Conservation (phyloP, 176 grass and related monocot species). For the Carex kokanica region DNA sequence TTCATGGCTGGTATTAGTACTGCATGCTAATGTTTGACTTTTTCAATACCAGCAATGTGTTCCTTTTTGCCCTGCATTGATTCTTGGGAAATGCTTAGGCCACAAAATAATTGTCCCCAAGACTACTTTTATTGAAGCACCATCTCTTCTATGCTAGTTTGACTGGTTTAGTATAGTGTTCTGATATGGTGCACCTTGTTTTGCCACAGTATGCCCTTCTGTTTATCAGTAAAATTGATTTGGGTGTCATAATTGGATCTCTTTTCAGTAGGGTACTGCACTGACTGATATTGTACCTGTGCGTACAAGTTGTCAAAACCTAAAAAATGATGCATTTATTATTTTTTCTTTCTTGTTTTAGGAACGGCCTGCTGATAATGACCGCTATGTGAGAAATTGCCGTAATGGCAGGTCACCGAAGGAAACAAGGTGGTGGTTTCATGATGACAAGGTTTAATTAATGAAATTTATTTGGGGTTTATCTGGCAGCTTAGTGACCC, state of each 20-base stretch:
- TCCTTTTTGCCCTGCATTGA: neutral
- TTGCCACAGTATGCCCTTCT: neutral
- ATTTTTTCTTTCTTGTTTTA: conserved; percentile 28
- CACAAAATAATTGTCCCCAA: neutral
- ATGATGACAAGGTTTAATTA: conserved; percentile 74
- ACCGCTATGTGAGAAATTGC: conserved; percentile 86
- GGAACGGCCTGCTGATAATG: conserved; percentile 77
- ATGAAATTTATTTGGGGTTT: conserved; percentile 20
- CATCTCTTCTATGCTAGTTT: neutral
- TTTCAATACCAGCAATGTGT: neutral
- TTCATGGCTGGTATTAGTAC: neutral
- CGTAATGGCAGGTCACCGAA: conserved; percentile 76
- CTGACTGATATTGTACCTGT: neutral
- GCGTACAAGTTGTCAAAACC: neutral
- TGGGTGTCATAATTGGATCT: neutral
- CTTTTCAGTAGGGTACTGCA: neutral
- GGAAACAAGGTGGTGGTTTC: conserved; percentile 97
- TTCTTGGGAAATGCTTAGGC: neutral
- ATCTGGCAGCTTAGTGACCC: conserved; percentile 14
- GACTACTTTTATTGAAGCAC: neutral
- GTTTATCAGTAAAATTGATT: neutral
- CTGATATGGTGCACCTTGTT: neutral
- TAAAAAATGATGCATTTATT: conserved; percentile 1
- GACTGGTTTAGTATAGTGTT: neutral
- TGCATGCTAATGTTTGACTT: neutral